These are phyloP conservation scores for Isochrysis galbana DNA, from an alignment of 78 protist genomes.

Conservation along the genomic window DNA sequence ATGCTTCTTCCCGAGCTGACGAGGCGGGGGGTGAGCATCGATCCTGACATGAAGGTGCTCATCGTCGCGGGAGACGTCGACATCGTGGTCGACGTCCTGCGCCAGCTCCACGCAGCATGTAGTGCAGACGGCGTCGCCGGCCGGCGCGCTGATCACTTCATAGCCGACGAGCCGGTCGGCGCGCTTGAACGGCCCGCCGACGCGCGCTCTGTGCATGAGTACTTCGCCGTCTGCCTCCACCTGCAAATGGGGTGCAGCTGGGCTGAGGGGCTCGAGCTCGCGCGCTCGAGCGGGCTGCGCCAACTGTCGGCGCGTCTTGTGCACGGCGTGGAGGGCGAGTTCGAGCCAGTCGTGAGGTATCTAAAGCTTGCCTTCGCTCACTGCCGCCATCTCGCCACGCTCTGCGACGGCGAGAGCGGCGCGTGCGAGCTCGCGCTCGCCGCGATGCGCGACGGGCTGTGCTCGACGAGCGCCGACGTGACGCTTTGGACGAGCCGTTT, in stretches of 20 bases:
- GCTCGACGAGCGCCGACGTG: not conserved
- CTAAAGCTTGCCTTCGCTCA: not conserved
- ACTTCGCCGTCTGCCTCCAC: not conserved
- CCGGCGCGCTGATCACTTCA: not conserved
- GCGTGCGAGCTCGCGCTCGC: not conserved
- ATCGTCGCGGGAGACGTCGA: slow-evolving; percentile 1
- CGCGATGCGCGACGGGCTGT: not conserved
- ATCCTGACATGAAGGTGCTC: slow-evolving; percentile 3
- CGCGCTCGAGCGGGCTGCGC: not conserved
- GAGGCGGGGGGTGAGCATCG: not conserved
- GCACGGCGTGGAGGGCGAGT: not conserved
- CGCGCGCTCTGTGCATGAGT: not conserved
- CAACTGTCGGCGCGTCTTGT: not conserved
- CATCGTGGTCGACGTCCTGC: not conserved
- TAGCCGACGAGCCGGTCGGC: not conserved
- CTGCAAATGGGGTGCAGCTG: not conserved
- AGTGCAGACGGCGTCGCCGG: not conserved
- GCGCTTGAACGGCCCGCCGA: not conserved
- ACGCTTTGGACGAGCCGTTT: not conserved
- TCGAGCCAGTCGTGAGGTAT: not conserved
- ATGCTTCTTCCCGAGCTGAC: not conserved
- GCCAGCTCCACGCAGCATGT: not conserved
- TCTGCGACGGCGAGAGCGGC: not conserved
- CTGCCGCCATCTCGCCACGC: not conserved
- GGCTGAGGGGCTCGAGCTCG: not conserved